Evolutionary conservation across 176 grass and related monocot genomes (phyloP), one percentile per base, ranked within the genome.

Genomic region (Carex cristatella): DNA sequence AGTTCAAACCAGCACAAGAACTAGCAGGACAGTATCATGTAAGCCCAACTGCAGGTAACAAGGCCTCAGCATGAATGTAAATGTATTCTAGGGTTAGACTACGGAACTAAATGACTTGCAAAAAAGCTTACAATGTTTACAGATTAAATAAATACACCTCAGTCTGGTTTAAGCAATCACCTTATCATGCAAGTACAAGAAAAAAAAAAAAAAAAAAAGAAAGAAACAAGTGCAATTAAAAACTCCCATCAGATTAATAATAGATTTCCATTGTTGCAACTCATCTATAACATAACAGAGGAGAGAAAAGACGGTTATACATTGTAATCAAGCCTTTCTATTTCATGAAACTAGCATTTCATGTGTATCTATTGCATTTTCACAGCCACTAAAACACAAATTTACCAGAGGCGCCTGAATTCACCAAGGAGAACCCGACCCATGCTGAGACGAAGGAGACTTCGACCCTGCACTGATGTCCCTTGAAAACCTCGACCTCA

Each of bases 401-500:
- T 56, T 74, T 35, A 78, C 27, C 74, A 78, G n/a, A 56, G 49
- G 51, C 31, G 14, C 51, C 74, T 78, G 16, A 51, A 78, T 78
- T 97, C 89, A 97, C 90, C 92, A 97, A 28, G 92, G 92, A 88
- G 86, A 86, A 19, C 92, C 86, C 9, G 92, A 94, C 69, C 81
- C 94, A 79, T 86, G 82, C 64, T 83, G 90, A 28, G 69, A 86
- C 4, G 91, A 94, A 28, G 91, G 95, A 90, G 95, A 98, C 28
- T 80, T 86, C 33, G 91, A 94, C 19, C 59, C 89, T 37, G 91
- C 72, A 80, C 90, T 90, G 65, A 75, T 82, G 65, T 95, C 95
- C 84, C 89, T 94, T 82, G 95, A 98, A 87, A 98, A 95, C 78
- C 93, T 90, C 15, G 93, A 90, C 85, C 75, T 80, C n/a, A 69